Base-by-base conservation (phyloP, 352 stramenopile species). In the Pythium sukuiense region DNA sequence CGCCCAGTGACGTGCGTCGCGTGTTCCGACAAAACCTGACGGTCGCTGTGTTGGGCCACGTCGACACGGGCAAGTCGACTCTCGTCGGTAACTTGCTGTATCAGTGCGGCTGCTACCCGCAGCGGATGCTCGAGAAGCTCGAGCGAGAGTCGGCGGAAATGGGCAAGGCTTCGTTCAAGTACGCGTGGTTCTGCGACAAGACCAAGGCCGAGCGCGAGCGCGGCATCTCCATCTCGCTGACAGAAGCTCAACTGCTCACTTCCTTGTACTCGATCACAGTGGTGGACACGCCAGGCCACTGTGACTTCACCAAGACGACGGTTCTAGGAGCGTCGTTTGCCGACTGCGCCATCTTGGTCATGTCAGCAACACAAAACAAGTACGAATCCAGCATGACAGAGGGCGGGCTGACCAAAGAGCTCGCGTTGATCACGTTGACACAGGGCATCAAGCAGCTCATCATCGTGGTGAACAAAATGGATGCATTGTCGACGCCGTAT, bases 241-340 rank as follows among this genome's bases (percentile, higher is more conserved):
- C 96, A 33, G 73, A 98, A 58, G 97, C 85, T 88, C 98, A 98
- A 73, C 98, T 99, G 76, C 82, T 98, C 79, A 96, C 96, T 24
- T 73, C 87, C 61, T 97, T 97, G 73, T 98, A 90, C 81, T 74
- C 90, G 72, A 98, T 98, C 74, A 99, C 96, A 52, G 79, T 99
- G 54, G 98, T 99, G 79, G 97, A 99, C 84, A 85, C 93, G 37
- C 97, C 97, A n/a, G 97, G 97, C n/a, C 95, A 99, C 83, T 80
- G 89, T 69, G 91, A 98, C 79, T 99, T 98, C 78, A 98, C 99
- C 74, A 98, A 99, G 90, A 99, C 99, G 79, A 99, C 98, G 95
- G 99, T 99, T 74, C 98, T 91, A 29, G 97, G 97, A 43, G 97
- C 93, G 2, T 97, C 93, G 61, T 95, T 98, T 79, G 96, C 97